Base-by-base conservation (phyloP, 129 eudicot genomes). In the Mikania micrantha region DNA sequence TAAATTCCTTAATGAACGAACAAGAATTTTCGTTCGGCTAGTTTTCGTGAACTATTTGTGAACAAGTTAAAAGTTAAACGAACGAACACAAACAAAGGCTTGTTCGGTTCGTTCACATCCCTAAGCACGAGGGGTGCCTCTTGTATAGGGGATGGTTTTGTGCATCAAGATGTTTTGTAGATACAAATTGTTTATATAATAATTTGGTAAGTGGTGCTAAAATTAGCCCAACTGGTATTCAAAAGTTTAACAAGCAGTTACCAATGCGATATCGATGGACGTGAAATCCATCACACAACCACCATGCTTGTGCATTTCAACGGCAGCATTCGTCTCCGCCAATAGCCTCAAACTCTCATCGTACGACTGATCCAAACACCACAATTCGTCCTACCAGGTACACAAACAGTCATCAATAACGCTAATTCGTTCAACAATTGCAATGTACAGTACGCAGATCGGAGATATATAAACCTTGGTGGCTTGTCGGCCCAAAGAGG, bases 241-340 rank as follows among this genome's bases (percentile, higher is more conserved):
- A n/a, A n/a, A 36, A 36, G 12, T 39, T 61, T 15, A 20, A 52
- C 7, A 50, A 48, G 16, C 17, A 77, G 79, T 60, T 50, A 91
- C 99, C 87, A 84, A 62, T 11, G 35, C 44, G 58, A 82, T 34
- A 65, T 85, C 80, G 56, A 93, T 75, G 52, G 80, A 77, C 28
- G 70, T 53, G 70, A 93, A 86, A 64, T 89, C 95, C 90, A 86
- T 78, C 76, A 83, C 70, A 39, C 79, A 84, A 10, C 74, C 85
- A 31, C 85, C 88, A 61, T 84, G 83, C 28, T 84, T 89, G 70
- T 84, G 86, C 96, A 93, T 93, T 56, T 88, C 85, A 40, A 93
- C 96, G 7, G 90, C 95, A 6, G 96, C 99, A 75, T 82, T 75
- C 10, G 99, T 93, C 77, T 93, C 96, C 12, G 76, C 76, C 19